Percentiles rank a stretch among this genome's conserved stretches.
Conservation (phyloP, 768 basidiomycete genomes). For the Mycena metata region DNA sequence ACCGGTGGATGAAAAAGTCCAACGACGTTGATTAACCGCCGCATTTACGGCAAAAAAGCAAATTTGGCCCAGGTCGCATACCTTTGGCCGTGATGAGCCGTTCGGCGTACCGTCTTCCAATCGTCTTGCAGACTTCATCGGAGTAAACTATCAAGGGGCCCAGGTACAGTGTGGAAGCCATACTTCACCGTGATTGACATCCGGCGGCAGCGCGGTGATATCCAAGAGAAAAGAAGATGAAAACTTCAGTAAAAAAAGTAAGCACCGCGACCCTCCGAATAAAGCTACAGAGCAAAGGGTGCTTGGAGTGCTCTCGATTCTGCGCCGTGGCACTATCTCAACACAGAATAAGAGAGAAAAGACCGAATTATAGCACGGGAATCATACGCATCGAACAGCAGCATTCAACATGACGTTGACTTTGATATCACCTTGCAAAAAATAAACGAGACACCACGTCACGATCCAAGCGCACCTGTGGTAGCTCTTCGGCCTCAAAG, state of each 20-base stretch:
- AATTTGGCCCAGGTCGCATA: background rate
- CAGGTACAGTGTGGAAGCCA: slow-evolving; percentile 19
- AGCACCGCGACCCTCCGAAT: no score
- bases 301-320: no score
- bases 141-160: slow-evolving; percentile 27
- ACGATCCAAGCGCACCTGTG: no score
- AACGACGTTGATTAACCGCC: background rate
- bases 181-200: slow-evolving; percentile 28
- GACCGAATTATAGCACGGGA: no score
- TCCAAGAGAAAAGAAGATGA: background rate
- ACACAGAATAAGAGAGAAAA: no score
- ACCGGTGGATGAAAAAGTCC: background rate
- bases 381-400: no score
- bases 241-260: no score
- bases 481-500: no score
- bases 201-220: slow-evolving; percentile 22
- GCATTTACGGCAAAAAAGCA: slow-evolving; percentile 11
- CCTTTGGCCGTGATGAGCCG: slow-evolving; percentile 1
- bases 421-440: slow-evolving; percentile 2
- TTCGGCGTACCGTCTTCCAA: slow-evolving; percentile 10
- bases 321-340: no score
- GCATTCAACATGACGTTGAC: slow-evolving; percentile 1
- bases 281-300: no score
- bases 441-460: slow-evolving; percentile 1
- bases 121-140: slow-evolving; percentile 7